Percentiles rank a stretch among this genome's conserved stretches.
Evolutionary conservation across 345 rosid species (phyloP).

Genomic region (Lenwebbia sp.): DNA sequence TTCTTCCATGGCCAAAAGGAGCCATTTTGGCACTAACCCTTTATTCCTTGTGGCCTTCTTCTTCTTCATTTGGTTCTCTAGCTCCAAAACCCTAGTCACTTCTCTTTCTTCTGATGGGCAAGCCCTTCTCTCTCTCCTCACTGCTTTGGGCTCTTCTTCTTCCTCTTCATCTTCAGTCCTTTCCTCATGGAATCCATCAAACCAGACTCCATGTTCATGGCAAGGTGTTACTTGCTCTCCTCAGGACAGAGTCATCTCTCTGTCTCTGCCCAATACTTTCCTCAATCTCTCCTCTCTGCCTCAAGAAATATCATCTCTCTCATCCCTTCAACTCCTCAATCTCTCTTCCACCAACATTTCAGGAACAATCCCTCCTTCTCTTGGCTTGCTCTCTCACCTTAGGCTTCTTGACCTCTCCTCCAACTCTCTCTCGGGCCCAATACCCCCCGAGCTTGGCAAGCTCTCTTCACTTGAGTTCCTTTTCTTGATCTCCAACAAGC

Average conservation of each 20-base stretch:
- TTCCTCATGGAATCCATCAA: constrained; percentile 75
- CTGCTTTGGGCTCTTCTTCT: neutral
- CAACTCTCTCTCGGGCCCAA: constrained; percentile 68
- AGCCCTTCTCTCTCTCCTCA: neutral
- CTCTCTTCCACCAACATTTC: constrained; percentile 86
- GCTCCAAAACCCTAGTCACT: constrained; percentile 17
- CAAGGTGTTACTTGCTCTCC: constrained; percentile 81
- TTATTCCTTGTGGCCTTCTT: neutral
- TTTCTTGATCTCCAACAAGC: constrained; percentile 66
- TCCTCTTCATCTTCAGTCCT: constrained; percentile 25
- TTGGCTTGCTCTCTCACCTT: constrained; percentile 55
- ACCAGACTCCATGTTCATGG: constrained; percentile 86
- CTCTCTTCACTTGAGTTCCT: constrained; percentile 79
- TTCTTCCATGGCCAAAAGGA: neutral
- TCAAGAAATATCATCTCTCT: constrained; percentile 57
- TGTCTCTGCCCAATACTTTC: constrained; percentile 69
- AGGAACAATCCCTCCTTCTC: constrained; percentile 72
- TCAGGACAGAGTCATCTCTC: constrained; percentile 68
- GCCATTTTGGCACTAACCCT: neutral
- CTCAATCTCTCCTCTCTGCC: constrained; percentile 81
- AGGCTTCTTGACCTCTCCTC: constrained; percentile 88
- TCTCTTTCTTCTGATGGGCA: constrained; percentile 69
- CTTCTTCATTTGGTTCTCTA: constrained; percentile 15
- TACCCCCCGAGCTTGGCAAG: constrained; percentile 64
- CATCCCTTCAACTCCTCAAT: constrained; percentile 80